Base-by-base conservation (phyloP, 805 yeast genomes). In the Schwanniomyces pseudopolymorphus region DNA sequence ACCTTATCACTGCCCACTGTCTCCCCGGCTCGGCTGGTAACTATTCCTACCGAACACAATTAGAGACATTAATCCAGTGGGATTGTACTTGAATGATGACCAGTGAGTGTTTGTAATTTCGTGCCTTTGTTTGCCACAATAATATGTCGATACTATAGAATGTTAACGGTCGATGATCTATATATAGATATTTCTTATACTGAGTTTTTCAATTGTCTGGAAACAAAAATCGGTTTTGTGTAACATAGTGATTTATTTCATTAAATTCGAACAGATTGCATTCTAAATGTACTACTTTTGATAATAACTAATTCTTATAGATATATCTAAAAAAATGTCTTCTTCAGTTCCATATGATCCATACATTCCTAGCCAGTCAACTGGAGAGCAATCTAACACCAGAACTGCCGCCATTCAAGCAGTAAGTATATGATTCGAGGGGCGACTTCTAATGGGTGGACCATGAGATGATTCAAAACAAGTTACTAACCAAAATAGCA, bases 301-400 rank as follows among this genome's bases (percentile, higher is more conserved):
- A 31, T 16, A 16, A 10, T 11, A 31, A 11, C 20, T 31, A 31
- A 31, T 31, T 31, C 20, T 11, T 36, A 36, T 20, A 13, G 25
- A 36, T 36, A 36, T 36, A 33, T 24, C 26, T 7, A 5, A 2
- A n/a, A 40, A 47, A 43, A 86, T 86, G 92, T 81, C 90, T 16
- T 84, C 90, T 19, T 79, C 89, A 33, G 86, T 81, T 42, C 95
- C 96, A 46, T 87, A 88, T 64, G 95, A 88, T 65, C 95, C 95
- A 60, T 88, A 85, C 60, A 83, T 85, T 52, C 92, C 92, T 43
- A 78, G 84, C 50, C 78, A 80, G 58, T 61, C 72, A 39, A 68
- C 76, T 33, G 83, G 79, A 39, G 78, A 75, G 47, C 81, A 75
- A 58, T 66, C 75, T 42, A 73, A 73, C 54, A 68, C 80, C 55